Base-by-base conservation (phyloP, 805 yeast genomes). In the Kazachstania africana region DNA sequence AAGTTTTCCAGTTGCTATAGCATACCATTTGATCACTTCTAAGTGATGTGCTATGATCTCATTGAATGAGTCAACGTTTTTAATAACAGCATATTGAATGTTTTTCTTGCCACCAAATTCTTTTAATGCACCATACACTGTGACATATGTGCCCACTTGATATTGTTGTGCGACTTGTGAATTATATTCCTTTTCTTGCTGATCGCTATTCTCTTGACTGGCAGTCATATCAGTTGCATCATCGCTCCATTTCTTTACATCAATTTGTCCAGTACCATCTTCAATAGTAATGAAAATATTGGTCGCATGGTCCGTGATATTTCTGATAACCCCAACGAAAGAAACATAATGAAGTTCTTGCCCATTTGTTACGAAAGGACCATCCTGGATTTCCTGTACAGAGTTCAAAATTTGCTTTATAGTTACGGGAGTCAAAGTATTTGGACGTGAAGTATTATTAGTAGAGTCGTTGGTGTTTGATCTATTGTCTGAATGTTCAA, bases 201-300 rank as follows among this genome's bases (percentile, higher is more conserved):
- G n/a, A n/a, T n/a, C n/a, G n/a, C n/a, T n/a, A 10, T 38, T 39
- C 5, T 41, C 48, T 15, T 41, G 48, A 38, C 60, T 42, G 6
- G 59, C 54, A 9, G 60, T 39, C 40, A 43, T 47, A 26, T 48
- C 56, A 12, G 28, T 37, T 0, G 50, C 48, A 16, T 70, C 72
- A 29, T 66, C 66, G 34, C 63, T 56, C 88, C 88, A 80, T 39
- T 68, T 68, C 44, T 78, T 67, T 29, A 79, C 66, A 16, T 75
- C 77, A 5, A 75, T 61, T 3, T 67, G 59, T 0, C 84, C 85
- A 0, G 91, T 75, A 8, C 91, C 88, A 50, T 80, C 93, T 46
- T 80, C 91, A n/a, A 80, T 47, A 13, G 75, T 72, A 27, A 78
- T 50, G 14, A 59, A 56, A 18, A 76, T 56, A 26, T 73, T 71